Base-by-base conservation (phyloP, 1,139 yeast genomes). In the Geotrichum reessii region DNA sequence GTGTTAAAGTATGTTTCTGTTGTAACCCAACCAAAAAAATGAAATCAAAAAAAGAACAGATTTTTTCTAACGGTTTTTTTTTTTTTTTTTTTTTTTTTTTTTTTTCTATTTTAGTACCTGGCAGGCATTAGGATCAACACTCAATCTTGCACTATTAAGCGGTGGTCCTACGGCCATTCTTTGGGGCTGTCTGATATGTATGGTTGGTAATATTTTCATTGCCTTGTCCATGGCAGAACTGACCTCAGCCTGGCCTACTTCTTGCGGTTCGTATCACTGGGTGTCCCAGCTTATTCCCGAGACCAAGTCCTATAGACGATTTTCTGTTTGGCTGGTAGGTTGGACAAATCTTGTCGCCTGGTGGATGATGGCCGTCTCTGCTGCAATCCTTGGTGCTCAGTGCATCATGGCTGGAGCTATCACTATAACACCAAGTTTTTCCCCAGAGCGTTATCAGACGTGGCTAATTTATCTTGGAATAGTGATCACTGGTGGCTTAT, bases 111-210 rank as follows among this genome's bases (percentile, higher is more conserved):
- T 51, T n/a, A 59, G 57, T 44, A 61, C 63, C 2, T 61, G 63
- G 63, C 63, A 61, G 44, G 63, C 63, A n/a, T 56, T 61, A 3
- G 63, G 63, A 11, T 61, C 63, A 2, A 58, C 60, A 2, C 56
- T 61, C 14, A 56, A 59, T 8, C 49, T 60, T 7, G 58, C 61
- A 21, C 56, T 60, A 11, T 27, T 24, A 25, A 47, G 53, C 25
- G 62, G 62, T 31, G 62, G 62, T 3, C 59, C 62, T 22, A 49
- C 60, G 25, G 56, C 62, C 27, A 60, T 60, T 50, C 48, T 60
- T 4, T 60, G 62, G 62, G 62, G 62, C 1, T 47, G 57, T 19
- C 25, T 60, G n/a, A 51, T 60, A 17, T 59, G 61, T 22, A 60
- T 58, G 59, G 24, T 50, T 22, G 62, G 62, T 2, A 60, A 60